phyloP scores from a whole-genome alignment of 164 flowering plant species.

The Akebia trifoliata region DNA sequence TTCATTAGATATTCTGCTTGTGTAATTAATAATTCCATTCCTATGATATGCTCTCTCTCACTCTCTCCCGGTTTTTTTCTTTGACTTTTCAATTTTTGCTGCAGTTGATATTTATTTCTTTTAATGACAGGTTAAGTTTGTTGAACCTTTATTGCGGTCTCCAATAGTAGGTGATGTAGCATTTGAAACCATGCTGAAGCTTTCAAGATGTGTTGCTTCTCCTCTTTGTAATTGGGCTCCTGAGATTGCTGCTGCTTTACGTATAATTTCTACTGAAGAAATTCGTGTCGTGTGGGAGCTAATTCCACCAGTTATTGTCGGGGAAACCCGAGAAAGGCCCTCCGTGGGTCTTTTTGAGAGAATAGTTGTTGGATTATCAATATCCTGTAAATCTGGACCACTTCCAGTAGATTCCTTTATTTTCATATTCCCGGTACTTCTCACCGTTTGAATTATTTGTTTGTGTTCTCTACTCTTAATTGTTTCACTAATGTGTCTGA shows the following conservation, averaged over 20 bases:
- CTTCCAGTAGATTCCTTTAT: constrained; percentile 92
- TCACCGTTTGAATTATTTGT: not conserved
- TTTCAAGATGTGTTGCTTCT: constrained; percentile 68
- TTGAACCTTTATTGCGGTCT: constrained; percentile 72
- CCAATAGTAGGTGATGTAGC: constrained; percentile 82
- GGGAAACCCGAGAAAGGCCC: constrained; percentile 35
- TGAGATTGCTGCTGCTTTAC: constrained; percentile 92
- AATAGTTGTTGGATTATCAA: constrained; percentile 50
- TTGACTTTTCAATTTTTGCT: not conserved
- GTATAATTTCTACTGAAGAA: constrained; percentile 59
- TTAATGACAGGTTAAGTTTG: constrained; percentile 60
- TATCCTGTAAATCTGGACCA: constrained; percentile 84
- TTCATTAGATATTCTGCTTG: too few species aligned
- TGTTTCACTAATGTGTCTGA: not conserved
- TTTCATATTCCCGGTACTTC: constrained; percentile 82
- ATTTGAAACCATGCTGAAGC: constrained; percentile 81
- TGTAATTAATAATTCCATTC: too few species aligned
- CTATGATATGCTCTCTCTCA: too few species aligned
- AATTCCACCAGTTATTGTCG: constrained; percentile 45
- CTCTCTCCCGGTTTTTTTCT: not conserved
- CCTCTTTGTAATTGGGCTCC: constrained; percentile 91
- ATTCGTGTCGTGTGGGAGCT: constrained; percentile 37
- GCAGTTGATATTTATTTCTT: not conserved
- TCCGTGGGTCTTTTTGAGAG: constrained; percentile 71
- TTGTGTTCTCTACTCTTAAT: not conserved